A percentile compares a stretch with the other conserved stretches of the same genome.
phyloP scores from a whole-genome alignment of 495 filamentous ascomycete genomes.

The Trypethelium eluteriae region DNA sequence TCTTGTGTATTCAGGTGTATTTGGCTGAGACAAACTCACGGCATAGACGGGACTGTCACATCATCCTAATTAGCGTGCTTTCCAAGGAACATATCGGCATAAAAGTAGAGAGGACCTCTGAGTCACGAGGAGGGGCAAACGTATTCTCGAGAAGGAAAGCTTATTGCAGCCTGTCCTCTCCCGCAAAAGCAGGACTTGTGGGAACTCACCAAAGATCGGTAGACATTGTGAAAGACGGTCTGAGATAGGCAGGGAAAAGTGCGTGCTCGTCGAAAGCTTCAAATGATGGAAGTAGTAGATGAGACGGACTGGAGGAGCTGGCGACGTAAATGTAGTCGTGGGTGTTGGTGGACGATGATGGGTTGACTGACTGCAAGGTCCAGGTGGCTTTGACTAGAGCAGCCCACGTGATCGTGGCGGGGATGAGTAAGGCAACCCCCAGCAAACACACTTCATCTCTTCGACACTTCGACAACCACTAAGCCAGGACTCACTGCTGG shows the following conservation, averaged over 20 bases:
- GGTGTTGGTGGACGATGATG: conserved; percentile 12
- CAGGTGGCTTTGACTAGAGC: background rate
- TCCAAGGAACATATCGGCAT: background rate
- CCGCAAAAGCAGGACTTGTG: conserved; percentile 29
- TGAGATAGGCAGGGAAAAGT: background rate
- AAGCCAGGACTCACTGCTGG: background rate
- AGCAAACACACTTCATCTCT: background rate
- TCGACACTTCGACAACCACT: background rate
- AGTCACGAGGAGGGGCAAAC: conserved; percentile 16
- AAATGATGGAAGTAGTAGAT: conserved; percentile 6
- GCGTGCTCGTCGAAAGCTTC: background rate
- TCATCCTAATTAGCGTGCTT: conserved; percentile 38
- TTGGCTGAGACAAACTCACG: conserved; percentile 56
- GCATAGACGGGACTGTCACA: conserved; percentile 86
- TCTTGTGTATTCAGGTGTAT: background rate
- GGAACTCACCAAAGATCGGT: conserved; percentile 59
- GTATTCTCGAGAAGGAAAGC: background rate
- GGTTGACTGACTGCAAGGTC: background rate
- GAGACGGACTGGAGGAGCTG: conserved; percentile 4
- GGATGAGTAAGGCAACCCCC: background rate
- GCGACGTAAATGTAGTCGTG: conserved; percentile 15
- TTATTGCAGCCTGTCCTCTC: conserved; percentile 21
- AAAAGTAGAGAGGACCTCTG: background rate
- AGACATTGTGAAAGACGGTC: conserved; percentile 45
- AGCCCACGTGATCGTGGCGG: background rate